Evolutionary conservation across 768 basidiomycete genomes (phyloP), one percentile per base, ranked within the genome.

Genomic region (Ramaria sp.): DNA sequence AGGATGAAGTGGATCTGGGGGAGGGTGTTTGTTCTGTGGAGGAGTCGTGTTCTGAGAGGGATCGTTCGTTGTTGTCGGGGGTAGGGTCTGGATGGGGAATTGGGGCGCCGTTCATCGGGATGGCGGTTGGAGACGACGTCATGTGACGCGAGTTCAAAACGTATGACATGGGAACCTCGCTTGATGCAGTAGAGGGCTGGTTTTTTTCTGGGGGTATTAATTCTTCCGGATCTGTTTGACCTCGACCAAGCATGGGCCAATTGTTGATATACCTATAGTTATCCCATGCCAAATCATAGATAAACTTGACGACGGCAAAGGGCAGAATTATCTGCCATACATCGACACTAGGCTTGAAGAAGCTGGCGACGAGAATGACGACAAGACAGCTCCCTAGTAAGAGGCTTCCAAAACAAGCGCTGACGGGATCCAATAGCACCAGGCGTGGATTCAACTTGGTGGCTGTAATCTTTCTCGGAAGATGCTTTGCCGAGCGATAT

Each of bases 291-390:
- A 69, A 49, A 62, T 97, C 92, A 47, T 83, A 79, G 5, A 77
- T 34, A 36, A 93, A 73, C 67, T 91, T 92, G 51, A 78, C 65
- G 0, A 74, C 64, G 0, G 89, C 91, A 45, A 90, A 90, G 0
- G 94, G 90, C 10, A 90, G 74, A 3, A 80, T 86, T 45, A 95
- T 85, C 68, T 76, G 80, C 86, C 88, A 92, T 2, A 89, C 86
- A 50, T 89, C 84, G 16, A 89, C 72, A 44, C n/a, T n/a, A n/a
- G n/a, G n/a, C n/a, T 79, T 75, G 59, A 86, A 73, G 65, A 84
- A 88, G 63, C 83, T 86, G 57, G 85, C 79, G 4, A 82, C 79
- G 50, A 95, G 79, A 20, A 88, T 77, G 9, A 86, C 74, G n/a
- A 78, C 67, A 15, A 97, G 76, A 34, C 87, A 85, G 12, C 72